Evolutionary conservation across 768 basidiomycete genomes (phyloP).

Genomic region (Leccinum rimulosum): DNA sequence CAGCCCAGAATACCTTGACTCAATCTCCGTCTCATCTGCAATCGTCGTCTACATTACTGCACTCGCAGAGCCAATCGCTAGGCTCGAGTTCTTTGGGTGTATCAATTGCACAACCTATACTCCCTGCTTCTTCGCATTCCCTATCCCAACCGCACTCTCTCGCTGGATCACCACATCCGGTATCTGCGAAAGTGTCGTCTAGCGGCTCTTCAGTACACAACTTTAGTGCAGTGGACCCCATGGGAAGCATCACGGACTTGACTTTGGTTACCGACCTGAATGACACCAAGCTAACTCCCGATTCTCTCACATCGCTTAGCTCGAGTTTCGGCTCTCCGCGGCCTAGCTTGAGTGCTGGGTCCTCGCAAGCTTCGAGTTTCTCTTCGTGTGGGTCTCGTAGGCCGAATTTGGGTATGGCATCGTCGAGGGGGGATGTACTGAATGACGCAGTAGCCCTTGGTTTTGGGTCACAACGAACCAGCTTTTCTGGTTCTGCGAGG

Average conservation of each 20-base stretch:
- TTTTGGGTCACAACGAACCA: slow-evolving; percentile 22
- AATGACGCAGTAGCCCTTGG: slow-evolving; percentile 17
- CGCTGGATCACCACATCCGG: slow-evolving; percentile 25
- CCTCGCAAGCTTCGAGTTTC: slow-evolving; percentile 30
- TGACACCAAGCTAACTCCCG: slow-evolving; percentile 24
- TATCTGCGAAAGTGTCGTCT: slow-evolving; percentile 24
- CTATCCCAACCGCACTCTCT: slow-evolving; percentile 30
- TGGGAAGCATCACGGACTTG: slow-evolving; percentile 18
- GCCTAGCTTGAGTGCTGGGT: slow-evolving; percentile 27
- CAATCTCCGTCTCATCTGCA: slow-evolving; percentile 24
- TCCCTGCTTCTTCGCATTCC: slow-evolving; percentile 20
- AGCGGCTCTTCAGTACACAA: slow-evolving; percentile 20
- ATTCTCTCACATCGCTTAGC: slow-evolving; percentile 26
- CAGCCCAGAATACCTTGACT: slow-evolving; percentile 12
- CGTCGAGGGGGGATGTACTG: slow-evolving; percentile 21
- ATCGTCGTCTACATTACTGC: slow-evolving; percentile 15
- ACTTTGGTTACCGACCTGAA: slow-evolving; percentile 25
- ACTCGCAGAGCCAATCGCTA: slow-evolving; percentile 19
- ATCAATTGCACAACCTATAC: slow-evolving; percentile 22
- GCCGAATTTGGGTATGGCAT: slow-evolving; percentile 17
- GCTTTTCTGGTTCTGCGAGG: slow-evolving; percentile 17
- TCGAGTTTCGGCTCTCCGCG: slow-evolving; percentile 26
- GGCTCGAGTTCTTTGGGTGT: slow-evolving; percentile 12
- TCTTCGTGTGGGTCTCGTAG: slow-evolving; percentile 24
- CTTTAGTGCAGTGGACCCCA: slow-evolving; percentile 11